phyloP scores from a whole-genome alignment of 805 yeast species.

The Candida anglica region DNA sequence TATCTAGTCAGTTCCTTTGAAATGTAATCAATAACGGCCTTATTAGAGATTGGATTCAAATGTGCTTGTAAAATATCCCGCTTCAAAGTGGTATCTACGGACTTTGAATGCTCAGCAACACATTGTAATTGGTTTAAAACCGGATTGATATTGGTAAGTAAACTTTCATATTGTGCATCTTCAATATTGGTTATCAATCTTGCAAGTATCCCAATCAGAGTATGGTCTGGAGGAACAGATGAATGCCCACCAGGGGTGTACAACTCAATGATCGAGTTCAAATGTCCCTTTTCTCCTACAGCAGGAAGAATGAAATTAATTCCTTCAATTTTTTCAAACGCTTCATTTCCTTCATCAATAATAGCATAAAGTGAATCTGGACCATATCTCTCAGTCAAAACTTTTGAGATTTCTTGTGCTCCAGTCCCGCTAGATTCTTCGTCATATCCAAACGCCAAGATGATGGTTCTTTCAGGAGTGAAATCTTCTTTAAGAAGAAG shows the following conservation, averaged over 20 bases:
- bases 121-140: constrained; percentile 41
- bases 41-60: constrained; percentile 31
- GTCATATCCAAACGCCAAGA: constrained; percentile 49
- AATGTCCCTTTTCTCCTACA: constrained; percentile 47
- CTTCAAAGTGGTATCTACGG: constrained; percentile 27
- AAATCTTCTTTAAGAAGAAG: constrained; percentile 29
- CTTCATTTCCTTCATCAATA: constrained; percentile 39
- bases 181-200: constrained; percentile 38
- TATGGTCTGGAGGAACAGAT: constrained; percentile 46
- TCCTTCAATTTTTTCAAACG: constrained; percentile 23
- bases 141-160: constrained; percentile 42
- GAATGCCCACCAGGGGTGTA: constrained; percentile 51
- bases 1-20: constrained; percentile 25
- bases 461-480: constrained; percentile 39
- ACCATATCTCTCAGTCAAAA: constrained; percentile 36
- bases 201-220: constrained; percentile 45
- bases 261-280: constrained; percentile 37
- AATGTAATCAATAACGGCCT: constrained; percentile 30
- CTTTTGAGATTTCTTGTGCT: constrained; percentile 29
- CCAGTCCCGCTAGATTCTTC: constrained; percentile 46
- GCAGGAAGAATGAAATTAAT: constrained; percentile 41
- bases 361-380: constrained; percentile 39
- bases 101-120: constrained; percentile 39
- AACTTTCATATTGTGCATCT: constrained; percentile 28
- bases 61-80: constrained; percentile 37